Conservation (phyloP, 208 protist species). For the Herpetomonas muscarum region DNA sequence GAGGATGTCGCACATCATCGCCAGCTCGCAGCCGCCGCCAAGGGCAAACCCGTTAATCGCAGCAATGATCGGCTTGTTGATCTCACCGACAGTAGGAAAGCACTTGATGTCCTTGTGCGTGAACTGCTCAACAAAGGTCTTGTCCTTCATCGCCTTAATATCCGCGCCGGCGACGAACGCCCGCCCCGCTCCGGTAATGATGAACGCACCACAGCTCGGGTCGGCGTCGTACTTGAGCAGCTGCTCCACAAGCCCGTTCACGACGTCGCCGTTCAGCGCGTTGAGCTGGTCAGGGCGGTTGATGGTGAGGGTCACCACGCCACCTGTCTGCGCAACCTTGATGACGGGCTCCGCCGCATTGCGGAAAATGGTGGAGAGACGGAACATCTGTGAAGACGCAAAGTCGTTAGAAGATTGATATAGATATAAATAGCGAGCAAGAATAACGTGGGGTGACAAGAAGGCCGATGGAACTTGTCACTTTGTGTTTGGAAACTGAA, state of each 20-base stretch:
- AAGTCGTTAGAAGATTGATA: neutral
- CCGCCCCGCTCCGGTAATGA: slow-evolving; percentile 92
- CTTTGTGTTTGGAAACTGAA: no score
- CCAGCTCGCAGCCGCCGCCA: slow-evolving; percentile 92
- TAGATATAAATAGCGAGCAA: no score
- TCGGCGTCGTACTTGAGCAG: slow-evolving; percentile 86
- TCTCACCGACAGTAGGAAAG: slow-evolving; percentile 41
- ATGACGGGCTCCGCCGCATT: slow-evolving; percentile 44
- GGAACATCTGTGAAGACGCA: slow-evolving; percentile 55
- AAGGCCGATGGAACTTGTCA: no score
- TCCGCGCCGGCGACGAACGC: slow-evolving; percentile 96
- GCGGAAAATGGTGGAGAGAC: slow-evolving; percentile 30
- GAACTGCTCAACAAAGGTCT: slow-evolving; percentile 72
- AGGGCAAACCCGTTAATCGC: slow-evolving; percentile 88
- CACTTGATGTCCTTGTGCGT: slow-evolving; percentile 62
- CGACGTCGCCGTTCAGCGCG: slow-evolving; percentile 87
- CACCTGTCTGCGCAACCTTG: slow-evolving; percentile 44
- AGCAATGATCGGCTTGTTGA: slow-evolving; percentile 87
- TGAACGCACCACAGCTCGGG: slow-evolving; percentile 70
- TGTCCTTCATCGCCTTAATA: slow-evolving; percentile 93
- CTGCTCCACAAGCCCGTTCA: slow-evolving; percentile 62
- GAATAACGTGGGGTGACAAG: neutral
- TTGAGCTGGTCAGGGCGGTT: slow-evolving; percentile 94
- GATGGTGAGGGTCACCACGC: slow-evolving; percentile 83
- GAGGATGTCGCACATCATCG: slow-evolving; percentile 91